Evolutionary conservation across 768 basidiomycete genomes (phyloP), one percentile per base, ranked within the genome.

Genomic region (Xerocomus potaroensis): DNA sequence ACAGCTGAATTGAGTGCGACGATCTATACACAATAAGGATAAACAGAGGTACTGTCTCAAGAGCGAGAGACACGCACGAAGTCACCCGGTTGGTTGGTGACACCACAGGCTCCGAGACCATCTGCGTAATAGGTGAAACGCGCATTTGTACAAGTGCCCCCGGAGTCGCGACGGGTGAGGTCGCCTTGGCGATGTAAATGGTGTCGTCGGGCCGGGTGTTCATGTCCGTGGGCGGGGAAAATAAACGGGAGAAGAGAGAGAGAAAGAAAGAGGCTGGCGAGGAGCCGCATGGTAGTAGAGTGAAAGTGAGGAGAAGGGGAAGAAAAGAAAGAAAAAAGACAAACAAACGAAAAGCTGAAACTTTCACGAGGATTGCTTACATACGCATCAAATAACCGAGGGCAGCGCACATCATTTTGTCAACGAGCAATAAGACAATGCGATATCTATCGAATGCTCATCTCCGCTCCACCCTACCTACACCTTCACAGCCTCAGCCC

Each of bases 41-140:
- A 32, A 60, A 47, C 16, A 33, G 31, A 10, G 6, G 11, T 16
- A n/a, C 12, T 4, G n/a, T 14, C 19, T 4, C 18, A 5, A 44
- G 21, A 37, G 27, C 18, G 21, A 41, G 26, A 8, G 29, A 11
- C 16, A 55, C 67, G 30, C 42, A 74, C 72, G 45, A 60, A 71
- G 45, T 75, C 74, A 8, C 21, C 31, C 8, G 59, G 53, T 10
- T 26, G 27, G 54, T 62, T 69, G 8, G 5, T 23, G 11, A 34
- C 1, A 21, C 74, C 74, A 47, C 74, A 76, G 45, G 74, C 69
- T 18, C 74, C 74, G 11, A 76, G 63, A 21, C 74, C 74, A 22
- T 60, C 70, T 16, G 67, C 66, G 42, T 66, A 75, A 53, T 50
- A 75, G 1, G 72, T 75, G 38, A 68, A 49, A 26, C 66, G 65